These are phyloP conservation scores for Themeda triandra DNA, from an alignment of 176 grass and related monocot genomes.

Conservation along the genomic window DNA sequence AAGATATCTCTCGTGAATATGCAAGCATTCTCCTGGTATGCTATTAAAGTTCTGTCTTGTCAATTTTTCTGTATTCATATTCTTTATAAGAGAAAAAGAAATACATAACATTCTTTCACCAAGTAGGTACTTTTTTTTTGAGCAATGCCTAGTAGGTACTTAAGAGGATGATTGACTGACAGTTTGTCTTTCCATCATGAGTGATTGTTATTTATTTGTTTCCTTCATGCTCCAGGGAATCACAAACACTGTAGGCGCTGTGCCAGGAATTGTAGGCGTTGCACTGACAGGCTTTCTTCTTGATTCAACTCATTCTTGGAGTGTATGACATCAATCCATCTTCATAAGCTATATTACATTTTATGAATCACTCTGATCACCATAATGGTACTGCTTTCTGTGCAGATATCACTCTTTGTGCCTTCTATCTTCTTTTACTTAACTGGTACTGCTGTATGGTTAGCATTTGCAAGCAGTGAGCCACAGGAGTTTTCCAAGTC, in stretches of 20 bases:
- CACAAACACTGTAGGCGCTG: conserved; percentile 87
- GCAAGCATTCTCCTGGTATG: conserved; percentile 97
- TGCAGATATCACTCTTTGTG: conserved; percentile 84
- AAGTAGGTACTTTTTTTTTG: too few relatives aligned
- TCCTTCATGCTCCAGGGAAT: conserved; percentile 61
- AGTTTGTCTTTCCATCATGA: background rate
- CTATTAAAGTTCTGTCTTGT: conserved; percentile 6
- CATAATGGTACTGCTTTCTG: background rate
- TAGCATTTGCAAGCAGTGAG: conserved; percentile 81
- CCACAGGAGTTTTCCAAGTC: conserved; percentile 68
- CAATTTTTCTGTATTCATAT: background rate
- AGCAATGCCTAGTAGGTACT: too few relatives aligned
- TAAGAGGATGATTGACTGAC: background rate
- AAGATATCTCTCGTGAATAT: conserved; percentile 97
- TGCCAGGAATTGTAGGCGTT: conserved; percentile 85
- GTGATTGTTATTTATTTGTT: background rate
- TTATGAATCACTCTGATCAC: background rate
- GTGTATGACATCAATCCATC: conserved; percentile 53
- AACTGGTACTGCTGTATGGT: conserved; percentile 80
- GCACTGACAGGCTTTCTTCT: conserved; percentile 86
- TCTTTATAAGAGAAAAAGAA: background rate
- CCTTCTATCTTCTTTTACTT: conserved; percentile 99
- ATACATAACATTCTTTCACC: background rate
- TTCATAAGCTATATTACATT: background rate
- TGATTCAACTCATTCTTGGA: conserved; percentile 95